phyloP scores from a whole-genome alignment of 2,329 filamentous ascomycete species.

The Nectriaceae sp. region DNA sequence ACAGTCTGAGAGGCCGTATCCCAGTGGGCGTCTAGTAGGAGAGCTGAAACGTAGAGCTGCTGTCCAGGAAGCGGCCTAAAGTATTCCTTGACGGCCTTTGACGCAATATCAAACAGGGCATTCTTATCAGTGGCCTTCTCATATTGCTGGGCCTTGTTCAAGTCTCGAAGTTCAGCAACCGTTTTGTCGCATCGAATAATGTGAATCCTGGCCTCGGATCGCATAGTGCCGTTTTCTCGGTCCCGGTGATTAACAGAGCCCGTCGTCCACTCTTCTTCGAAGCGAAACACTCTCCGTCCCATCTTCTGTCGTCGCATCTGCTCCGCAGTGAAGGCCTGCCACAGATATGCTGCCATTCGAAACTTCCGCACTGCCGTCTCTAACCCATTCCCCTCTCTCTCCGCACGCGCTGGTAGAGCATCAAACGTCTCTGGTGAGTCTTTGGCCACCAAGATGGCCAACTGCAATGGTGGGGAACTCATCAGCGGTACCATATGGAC shows the following conservation, averaged over 20 bases:
- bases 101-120: constrained; percentile 75
- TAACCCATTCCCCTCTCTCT: constrained; percentile 80
- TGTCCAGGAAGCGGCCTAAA: constrained; percentile 76
- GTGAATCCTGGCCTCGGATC: constrained; percentile 89
- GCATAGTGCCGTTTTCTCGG: constrained; percentile 68
- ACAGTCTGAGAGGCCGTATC: constrained; percentile 71
- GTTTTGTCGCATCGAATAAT: constrained; percentile 82
- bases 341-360: constrained; percentile 91
- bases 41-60: constrained; percentile 82
- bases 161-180: constrained; percentile 76
- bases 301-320: constrained; percentile 92
- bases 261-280: constrained; percentile 92
- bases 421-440: constrained; percentile 89
- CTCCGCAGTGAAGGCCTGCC: constrained; percentile 96
- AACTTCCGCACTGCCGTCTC: constrained; percentile 86
- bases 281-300: constrained; percentile 81
- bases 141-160: constrained; percentile 79
- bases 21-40: constrained; percentile 90
- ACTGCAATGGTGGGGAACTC: constrained; percentile 79
- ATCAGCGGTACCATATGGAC: constrained; percentile 84
- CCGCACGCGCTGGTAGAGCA: constrained; percentile 71
- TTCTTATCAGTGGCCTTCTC: constrained; percentile 67
- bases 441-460: constrained; percentile 84
- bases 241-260: constrained; percentile 80
- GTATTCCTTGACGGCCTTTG: constrained; percentile 74